Evolutionary conservation across 768 basidiomycete species (phyloP), one percentile per base, ranked within the genome.

Genomic region (Tylopilus intermedius): DNA sequence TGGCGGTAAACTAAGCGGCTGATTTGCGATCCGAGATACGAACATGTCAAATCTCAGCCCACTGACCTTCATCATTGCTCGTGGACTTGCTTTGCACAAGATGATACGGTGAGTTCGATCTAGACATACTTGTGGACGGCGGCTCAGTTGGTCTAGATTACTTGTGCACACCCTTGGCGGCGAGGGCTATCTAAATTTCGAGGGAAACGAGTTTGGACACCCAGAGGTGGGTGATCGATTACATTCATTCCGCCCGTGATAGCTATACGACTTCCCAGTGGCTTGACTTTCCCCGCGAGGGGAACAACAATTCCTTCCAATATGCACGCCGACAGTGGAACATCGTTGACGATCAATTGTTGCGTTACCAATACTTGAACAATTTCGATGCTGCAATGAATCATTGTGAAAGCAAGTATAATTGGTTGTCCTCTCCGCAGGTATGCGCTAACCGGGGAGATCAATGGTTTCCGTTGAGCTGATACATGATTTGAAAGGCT

Each of bases 201-300:
- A 95, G 70, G 94, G 92, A 30, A 98, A 97, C 58, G 95, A 99
- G 66, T 99, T 99, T 65, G 95, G 95, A 40, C 95, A 99, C 68
- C 95, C 95, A 10, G 95, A 99, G 75, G 92, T 86, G 56, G 43
- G 74, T 66, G 21, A 3, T 24, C 24, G 24, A 24, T 44, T 21
- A 2, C 26, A 47, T 15, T 24, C 18, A 18, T 43, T 38, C 4
- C 41, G 13, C 27, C 15, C 41, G 24, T 42, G 30, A 57, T 32
- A 21, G 46, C 6, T 21, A 39, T 24, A 4, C 45, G 37, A 18
- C 9, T 41, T n/a, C 50, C 14, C 45, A 92, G 84, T 99, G 96
- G 96, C 91, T 99, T 62, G 96, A 99, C 71, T 99, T 99, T 73
- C 96, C 96, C 39, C 88, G 96, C 29, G 90, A 83, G 61, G 96